Percentiles rank a stretch among this genome's conserved stretches.
phyloP scores from a whole-genome alignment of 75 land plant species.

The Ceratopteris richardii region DNA sequence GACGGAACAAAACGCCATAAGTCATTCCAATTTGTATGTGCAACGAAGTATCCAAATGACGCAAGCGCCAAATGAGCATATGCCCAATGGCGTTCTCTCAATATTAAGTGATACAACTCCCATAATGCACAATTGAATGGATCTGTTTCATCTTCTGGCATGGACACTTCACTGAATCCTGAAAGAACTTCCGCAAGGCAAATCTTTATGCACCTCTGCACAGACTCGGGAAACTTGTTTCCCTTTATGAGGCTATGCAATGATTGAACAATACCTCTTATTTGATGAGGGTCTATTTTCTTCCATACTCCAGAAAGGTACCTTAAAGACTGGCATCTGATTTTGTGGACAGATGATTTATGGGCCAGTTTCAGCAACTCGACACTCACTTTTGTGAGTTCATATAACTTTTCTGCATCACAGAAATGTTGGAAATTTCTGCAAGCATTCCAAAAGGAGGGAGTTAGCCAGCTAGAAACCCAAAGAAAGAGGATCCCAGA shows the following conservation, averaged over 20 bases:
- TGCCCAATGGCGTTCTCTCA: constrained; percentile 91
- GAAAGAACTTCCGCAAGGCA: constrained; percentile 59
- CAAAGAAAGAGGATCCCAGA: too few relatives aligned
- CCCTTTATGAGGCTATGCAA: constrained; percentile 34
- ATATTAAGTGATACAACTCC: constrained; percentile 57
- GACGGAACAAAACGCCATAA: constrained; percentile 92
- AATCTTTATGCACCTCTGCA: constrained; percentile 42
- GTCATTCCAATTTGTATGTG: constrained; percentile 59
- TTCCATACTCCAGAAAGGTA: constrained; percentile 13
- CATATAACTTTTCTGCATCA: not conserved
- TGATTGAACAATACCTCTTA: constrained; percentile 44
- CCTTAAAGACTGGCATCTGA: constrained; percentile 9
- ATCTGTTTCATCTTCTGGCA: constrained; percentile 47
- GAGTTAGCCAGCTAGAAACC: not conserved
- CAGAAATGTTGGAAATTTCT: too few relatives aligned
- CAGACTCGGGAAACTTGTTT: constrained; percentile 15
- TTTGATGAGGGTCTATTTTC: constrained; percentile 20
- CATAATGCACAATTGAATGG: constrained; percentile 41
- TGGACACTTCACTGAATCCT: constrained; percentile 44
- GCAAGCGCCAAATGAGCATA: constrained; percentile 54
- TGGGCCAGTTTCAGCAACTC: constrained; percentile 1
- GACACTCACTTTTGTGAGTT: not conserved
- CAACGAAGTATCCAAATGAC: constrained; percentile 90
- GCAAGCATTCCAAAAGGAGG: not conserved
- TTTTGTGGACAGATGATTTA: not conserved